Conservation (phyloP, 2,329 filamentous ascomycete species). For the Claviceps capensis region DNA sequence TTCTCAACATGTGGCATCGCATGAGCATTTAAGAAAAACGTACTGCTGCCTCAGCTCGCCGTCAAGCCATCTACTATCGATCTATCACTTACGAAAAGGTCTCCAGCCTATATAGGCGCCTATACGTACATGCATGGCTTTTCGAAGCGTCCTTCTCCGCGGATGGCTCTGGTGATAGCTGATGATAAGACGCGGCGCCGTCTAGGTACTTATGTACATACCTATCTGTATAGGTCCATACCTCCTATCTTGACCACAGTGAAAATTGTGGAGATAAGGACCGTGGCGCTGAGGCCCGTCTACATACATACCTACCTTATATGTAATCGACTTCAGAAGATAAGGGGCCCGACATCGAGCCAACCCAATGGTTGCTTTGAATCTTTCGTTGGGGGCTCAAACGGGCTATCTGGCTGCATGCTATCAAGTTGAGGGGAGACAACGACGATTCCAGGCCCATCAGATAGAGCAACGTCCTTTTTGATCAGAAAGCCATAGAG, state of each 20-base stretch:
- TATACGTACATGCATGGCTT: neutral
- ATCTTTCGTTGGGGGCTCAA: neutral
- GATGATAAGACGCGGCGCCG: no score
- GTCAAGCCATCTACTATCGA: no score
- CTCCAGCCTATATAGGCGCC: neutral
- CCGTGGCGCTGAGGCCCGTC: neutral
- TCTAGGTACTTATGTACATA: no score
- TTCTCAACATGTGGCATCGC: no score
- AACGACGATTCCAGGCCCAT: neutral
- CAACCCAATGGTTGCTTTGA: slow-evolving; percentile 1
- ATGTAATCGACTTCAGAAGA: neutral
- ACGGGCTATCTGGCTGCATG: neutral
- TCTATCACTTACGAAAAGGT: no score
- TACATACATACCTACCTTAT: neutral
- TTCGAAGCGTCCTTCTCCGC: slow-evolving; percentile 3
- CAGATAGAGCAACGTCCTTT: neutral
- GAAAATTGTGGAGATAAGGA: slow-evolving; percentile 1
- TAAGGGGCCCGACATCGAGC: neutral
- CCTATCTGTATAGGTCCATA: no score
- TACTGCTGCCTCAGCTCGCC: no score
- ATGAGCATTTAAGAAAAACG: no score
- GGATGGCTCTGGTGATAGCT: neutral
- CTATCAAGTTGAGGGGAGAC: neutral
- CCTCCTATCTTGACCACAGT: neutral
- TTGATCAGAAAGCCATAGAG: neutral